Percentiles rank a stretch among this genome's conserved stretches.
phyloP scores from a whole-genome alignment of 2,329 filamentous ascomycete species.

The Venturia oleaginea region DNA sequence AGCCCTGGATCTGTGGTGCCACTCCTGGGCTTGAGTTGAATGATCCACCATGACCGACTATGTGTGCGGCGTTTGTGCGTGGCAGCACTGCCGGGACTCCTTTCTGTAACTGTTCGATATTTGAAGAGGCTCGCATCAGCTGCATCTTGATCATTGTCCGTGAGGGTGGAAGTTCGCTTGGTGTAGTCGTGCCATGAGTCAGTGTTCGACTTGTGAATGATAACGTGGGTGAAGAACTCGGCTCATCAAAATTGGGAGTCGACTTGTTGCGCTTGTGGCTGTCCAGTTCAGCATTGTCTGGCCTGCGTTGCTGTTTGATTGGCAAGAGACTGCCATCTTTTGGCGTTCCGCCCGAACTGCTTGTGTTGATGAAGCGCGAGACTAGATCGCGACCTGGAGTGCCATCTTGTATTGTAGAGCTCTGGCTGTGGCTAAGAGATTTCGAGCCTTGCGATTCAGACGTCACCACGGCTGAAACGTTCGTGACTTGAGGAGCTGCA shows the following conservation, averaged over 20 bases:
- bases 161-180: constrained; percentile 37
- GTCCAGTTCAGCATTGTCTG: constrained; percentile 18
- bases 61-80: constrained; percentile 26
- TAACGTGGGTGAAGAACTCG: constrained; percentile 18
- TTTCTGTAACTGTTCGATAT: constrained; percentile 51
- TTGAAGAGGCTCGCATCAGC: constrained; percentile 63
- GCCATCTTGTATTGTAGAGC: constrained; percentile 31
- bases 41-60: constrained; percentile 22
- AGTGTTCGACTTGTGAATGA: constrained; percentile 6
- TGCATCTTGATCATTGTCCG: constrained; percentile 69
- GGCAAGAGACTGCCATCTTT: constrained; percentile 30
- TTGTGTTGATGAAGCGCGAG: constrained; percentile 33
- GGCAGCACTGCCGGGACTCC: constrained; percentile 35
- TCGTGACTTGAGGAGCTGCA: constrained; percentile 56
- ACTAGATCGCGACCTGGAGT: constrained; percentile 33
- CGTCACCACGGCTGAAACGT: constrained; percentile 45
- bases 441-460: constrained; percentile 27
- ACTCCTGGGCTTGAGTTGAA: constrained; percentile 16
- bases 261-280: constrained; percentile 29
- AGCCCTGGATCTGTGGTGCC: constrained; percentile 44
- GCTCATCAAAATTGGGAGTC: constrained; percentile 27
- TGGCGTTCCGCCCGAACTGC: constrained; percentile 31
- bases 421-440: constrained; percentile 28
- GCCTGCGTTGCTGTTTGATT: constrained; percentile 11
- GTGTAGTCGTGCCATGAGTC: constrained; percentile 26